Evolutionary conservation across 495 filamentous ascomycete species (phyloP), one percentile per base, ranked within the genome.

Genomic region (Aspergillus indologenus): DNA sequence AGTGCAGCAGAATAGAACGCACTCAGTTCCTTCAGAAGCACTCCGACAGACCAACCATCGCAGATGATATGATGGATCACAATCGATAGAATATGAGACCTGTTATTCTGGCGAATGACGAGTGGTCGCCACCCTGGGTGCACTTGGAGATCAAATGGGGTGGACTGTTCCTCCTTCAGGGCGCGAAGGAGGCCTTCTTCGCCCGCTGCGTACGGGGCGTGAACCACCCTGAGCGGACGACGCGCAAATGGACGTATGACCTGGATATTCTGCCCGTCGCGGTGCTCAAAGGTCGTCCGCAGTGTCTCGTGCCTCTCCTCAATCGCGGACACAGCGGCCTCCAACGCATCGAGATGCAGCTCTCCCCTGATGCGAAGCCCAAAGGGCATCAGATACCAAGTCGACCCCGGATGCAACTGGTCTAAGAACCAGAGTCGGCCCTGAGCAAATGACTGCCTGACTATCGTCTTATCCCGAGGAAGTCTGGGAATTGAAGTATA

Each of bases 41-140:
- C 15, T 7, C 42, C 53, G 11, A 55, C 4, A 1, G 53, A 55
- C 53, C 53, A 55, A 9, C 53, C 53, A 22, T 55, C 53, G 11
- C 20, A 34, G 14, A 55, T 55, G 23, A 55, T 55, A 18, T 55
- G 53, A 46, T 55, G 53, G 3, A 55, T 18, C 7, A 55, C 53
- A 15, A 54, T 21, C 1, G 31, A 44, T 19, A 54, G 6, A 1
- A 45, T 12, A 43, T 54, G 40, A 5, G 43, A 18, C 15, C 21
- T 22, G 12, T 14, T 2, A 15, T 24, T 40, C 1, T 21, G 5
- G 21, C 21, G 53, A 7, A 54, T 1, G 3, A 54, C 53, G 1
- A 19, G 15, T 5, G 34, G 17, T 23, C 53, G 12, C 53, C 53
- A 54, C 45, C 53, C 53, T 15, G n/a, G n/a, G 19, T 54, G 34